Base-by-base conservation (phyloP, 2,329 filamentous ascomycete genomes). In the Fusarium vanettenii region DNA sequence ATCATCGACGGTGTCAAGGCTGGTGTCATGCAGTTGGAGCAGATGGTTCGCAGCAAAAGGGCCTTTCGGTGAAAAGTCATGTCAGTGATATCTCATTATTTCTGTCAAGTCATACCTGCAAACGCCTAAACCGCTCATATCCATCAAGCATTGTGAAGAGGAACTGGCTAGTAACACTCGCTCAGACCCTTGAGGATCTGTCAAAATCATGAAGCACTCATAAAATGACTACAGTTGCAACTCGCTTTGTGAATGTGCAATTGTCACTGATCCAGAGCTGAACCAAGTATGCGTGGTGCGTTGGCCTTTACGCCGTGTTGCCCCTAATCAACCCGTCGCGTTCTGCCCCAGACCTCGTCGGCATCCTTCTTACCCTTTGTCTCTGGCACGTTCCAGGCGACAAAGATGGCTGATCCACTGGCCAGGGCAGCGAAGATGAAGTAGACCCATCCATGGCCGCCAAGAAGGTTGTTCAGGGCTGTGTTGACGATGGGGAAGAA, bases 401-500 rank as follows among this genome's bases (percentile, higher is more conserved):
- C 92, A 81, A 98, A 98, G 0, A 88, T 70, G 1, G 90, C 92
- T 65, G 93, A 93, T 2, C 93, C 77, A 1, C 87, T 86, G 0
- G 95, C 95, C 70, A 97, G 84, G 0, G 82, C 92, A 0, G 95
- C 92, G 82, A 99, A 99, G n/a, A 98, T 87, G 81, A 97, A 97
- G 81, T 97, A 99, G 0, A 97, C 93, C 86, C 92, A 94, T 2
- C 96, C 95, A 4, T 92, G 89, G 0, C 92, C 93, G 0, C 94
- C 90, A 13, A 92, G 81, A 4, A 83, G 79, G 0, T 84, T 81
- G 78, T 92, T 95, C 61, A 98, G 84, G 5, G 89, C 89, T 50
- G 91, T 89, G 80, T 97, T 97, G 70, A 97, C 83, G 22, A 98
- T 89, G 0, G 97, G 96, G 86, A 99, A 98, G 84, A 98, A 97